Conservation (phyloP, 2,329 filamentous ascomycete genomes). For the Arthrobotrys pseudoclavata region DNA sequence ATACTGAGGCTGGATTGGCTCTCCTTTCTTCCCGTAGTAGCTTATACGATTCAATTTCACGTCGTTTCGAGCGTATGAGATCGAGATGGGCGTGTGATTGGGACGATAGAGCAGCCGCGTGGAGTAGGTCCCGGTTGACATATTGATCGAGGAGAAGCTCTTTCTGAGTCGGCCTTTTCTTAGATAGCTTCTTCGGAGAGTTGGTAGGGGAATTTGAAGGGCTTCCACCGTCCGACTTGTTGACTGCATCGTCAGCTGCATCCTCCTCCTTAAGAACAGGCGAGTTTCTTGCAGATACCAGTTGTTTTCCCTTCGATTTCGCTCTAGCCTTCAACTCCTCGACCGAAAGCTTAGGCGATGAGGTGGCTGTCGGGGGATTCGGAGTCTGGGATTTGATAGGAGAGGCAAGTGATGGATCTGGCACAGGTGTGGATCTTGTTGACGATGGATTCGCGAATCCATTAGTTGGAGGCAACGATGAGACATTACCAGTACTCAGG, state of each 20-base stretch:
- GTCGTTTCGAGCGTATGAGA: conserved; percentile 71
- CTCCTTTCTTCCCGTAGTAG: conserved; percentile 73
- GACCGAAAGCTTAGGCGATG: conserved; percentile 52
- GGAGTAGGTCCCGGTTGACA: conserved; percentile 74
- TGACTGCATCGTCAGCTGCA: conserved; percentile 22
- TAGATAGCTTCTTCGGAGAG: conserved; percentile 46
- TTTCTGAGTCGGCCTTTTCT: conserved; percentile 61
- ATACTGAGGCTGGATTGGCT: conserved; percentile 73
- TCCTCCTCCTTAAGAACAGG: conserved; percentile 48
- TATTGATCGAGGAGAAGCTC: conserved; percentile 72
- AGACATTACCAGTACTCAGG: conserved; percentile 41
- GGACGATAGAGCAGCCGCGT: conserved; percentile 71
- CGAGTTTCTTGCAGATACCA: conserved; percentile 41
- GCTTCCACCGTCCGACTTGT: conserved; percentile 32
- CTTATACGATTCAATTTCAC: conserved; percentile 79
- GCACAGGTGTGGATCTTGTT: conserved; percentile 41
- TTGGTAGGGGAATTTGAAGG: conserved; percentile 26
- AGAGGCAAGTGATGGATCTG: conserved; percentile 44
- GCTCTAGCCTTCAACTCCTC: conserved; percentile 51
- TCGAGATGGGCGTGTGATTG: conserved; percentile 67
- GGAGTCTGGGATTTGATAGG: conserved; percentile 48
- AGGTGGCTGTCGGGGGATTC: conserved; percentile 43
- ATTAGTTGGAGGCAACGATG: conserved; percentile 50
- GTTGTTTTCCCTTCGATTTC: conserved; percentile 51
- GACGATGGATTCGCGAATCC: conserved; percentile 49